These are phyloP conservation scores for Croton laevigatus DNA, from an alignment of 441 rosid species.

Conservation along the genomic window DNA sequence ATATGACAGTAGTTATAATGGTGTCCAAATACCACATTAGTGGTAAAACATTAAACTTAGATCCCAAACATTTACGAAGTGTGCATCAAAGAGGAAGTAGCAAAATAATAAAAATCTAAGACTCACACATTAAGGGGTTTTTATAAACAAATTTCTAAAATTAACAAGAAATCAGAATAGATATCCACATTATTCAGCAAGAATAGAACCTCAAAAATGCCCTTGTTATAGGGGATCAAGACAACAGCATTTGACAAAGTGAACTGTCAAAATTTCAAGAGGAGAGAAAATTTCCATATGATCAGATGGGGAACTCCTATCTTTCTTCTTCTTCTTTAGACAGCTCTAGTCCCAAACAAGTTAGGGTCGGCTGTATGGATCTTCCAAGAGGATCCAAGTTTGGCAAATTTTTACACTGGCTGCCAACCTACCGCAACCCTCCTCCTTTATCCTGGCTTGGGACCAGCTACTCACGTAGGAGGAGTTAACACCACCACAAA, in stretches of 20 bases:
- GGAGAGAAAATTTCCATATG: background rate
- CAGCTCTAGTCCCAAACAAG: no score
- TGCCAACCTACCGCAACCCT: no score
- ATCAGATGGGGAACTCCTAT: background rate
- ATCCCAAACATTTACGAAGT: background rate
- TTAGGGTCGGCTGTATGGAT: no score
- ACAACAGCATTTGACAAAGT: background rate
- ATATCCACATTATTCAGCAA: background rate
- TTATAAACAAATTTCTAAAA: background rate
- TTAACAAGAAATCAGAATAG: background rate
- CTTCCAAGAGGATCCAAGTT: no score
- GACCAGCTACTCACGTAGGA: no score
- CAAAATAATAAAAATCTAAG: background rate
- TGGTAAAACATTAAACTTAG: background rate
- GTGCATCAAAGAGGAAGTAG: background rate
- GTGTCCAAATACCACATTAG: background rate
- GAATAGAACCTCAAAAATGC: background rate
- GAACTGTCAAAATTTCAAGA: background rate
- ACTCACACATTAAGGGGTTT: background rate
- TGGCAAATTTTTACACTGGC: no score
- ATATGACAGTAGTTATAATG: background rate
- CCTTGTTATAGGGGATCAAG: no score
- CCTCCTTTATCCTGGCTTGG: no score
- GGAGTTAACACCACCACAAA: no score
- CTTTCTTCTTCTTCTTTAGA: no score